Evolutionary conservation across 164 flowering plant species (phyloP).

Genomic region (Umbilicus rupestris): DNA sequence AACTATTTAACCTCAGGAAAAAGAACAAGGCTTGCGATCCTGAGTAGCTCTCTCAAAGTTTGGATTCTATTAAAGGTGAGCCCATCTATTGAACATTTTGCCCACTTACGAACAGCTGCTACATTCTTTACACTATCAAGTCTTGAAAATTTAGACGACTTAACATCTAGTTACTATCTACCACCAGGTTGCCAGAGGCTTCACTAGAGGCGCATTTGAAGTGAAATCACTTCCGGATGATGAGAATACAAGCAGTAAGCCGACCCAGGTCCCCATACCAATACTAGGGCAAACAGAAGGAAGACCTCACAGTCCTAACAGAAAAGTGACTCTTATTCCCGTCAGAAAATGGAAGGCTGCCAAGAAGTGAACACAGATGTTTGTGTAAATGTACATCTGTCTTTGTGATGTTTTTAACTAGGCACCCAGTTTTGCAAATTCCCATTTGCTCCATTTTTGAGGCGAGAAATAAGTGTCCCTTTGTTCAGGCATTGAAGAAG

Average conservation of each 20-base stretch:
- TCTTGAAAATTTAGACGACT: not conserved
- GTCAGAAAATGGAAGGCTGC: constrained; percentile 51
- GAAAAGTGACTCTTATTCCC: constrained; percentile 50
- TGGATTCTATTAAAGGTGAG: constrained; percentile 86
- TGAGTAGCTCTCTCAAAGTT: constrained; percentile 89
- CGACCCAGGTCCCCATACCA: constrained; percentile 39
- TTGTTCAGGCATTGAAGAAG: too few relatives aligned
- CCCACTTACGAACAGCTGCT: not conserved
- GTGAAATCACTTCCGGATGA: constrained; percentile 53
- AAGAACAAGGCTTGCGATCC: constrained; percentile 59
- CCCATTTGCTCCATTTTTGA: too few relatives aligned
- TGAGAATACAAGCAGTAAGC: constrained; percentile 23
- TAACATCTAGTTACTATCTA: not conserved
- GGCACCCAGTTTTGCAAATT: too few relatives aligned
- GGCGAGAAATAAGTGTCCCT: too few relatives aligned
- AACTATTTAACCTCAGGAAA: constrained; percentile 76
- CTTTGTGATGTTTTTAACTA: too few relatives aligned
- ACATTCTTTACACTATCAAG: not conserved
- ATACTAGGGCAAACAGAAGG: constrained; percentile 32
- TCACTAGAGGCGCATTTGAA: constrained; percentile 69
- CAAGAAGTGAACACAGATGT: constrained; percentile 21
- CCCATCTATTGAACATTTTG: not conserved
- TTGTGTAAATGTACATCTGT: too few relatives aligned
- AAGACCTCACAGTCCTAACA: constrained; percentile 20
- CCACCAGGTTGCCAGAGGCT: constrained; percentile 69